Percentiles rank a stretch among this genome's conserved stretches.
These are phyloP conservation scores for Talaromyces borbonicus DNA, from an alignment of 495 filamentous ascomycete genomes.

Conservation along the genomic window DNA sequence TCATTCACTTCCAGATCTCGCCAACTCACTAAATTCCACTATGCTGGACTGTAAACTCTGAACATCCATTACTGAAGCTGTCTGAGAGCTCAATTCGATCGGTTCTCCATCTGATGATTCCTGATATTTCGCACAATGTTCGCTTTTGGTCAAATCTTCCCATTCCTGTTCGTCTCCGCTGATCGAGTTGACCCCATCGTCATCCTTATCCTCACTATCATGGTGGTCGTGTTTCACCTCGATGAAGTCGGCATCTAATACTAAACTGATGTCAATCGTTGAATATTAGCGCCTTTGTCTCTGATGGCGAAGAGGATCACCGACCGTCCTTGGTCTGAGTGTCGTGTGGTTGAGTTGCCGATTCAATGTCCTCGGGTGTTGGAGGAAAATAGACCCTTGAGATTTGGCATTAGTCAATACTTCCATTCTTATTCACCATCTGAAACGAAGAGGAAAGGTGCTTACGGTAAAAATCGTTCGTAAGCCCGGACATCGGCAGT, in stretches of 20 bases:
- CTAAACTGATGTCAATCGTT: slow-evolving; percentile 6
- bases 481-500: slow-evolving; percentile 69
- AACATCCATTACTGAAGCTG: slow-evolving; percentile 19
- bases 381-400: slow-evolving; percentile 12
- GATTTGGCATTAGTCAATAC: too few relatives aligned
- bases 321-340: slow-evolving; percentile 7
- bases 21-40: slow-evolving; percentile 4
- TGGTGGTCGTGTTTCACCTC: too few relatives aligned
- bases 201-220: too few relatives aligned
- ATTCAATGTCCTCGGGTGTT: slow-evolving; percentile 12
- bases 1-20: not conserved
- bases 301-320: slow-evolving; percentile 15
- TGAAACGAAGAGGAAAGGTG: too few relatives aligned
- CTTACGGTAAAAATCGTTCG: slow-evolving; percentile 54
- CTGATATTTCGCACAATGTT: slow-evolving; percentile 16
- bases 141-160: slow-evolving; percentile 26
- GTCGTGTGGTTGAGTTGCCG: not conserved
- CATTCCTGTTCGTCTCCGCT: slow-evolving; percentile 27
- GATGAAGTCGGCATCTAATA: slow-evolving; percentile 4
- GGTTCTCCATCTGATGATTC: slow-evolving; percentile 22
- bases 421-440: too few relatives aligned
- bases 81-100: slow-evolving; percentile 12
- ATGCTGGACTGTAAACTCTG: slow-evolving; percentile 24
- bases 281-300: slow-evolving; percentile 25
- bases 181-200: slow-evolving; percentile 3